phyloP scores from a whole-genome alignment of 208 protist genomes.

The Leptomonas seymouri region DNA sequence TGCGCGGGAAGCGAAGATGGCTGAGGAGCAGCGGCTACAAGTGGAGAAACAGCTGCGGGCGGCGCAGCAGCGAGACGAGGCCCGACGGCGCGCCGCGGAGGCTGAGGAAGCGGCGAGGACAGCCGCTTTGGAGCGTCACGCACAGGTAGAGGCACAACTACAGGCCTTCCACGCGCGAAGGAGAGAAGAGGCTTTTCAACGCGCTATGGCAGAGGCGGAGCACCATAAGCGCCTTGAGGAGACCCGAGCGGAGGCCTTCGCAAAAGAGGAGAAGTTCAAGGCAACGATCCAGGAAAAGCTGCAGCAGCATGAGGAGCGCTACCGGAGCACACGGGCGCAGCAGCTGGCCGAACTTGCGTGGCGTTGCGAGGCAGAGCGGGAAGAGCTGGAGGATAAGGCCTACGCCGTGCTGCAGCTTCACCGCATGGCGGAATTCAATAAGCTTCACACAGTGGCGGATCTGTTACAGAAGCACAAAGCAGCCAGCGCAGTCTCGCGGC shows the following conservation, averaged over 20 bases:
- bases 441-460: conserved; percentile 61
- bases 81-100: conserved; percentile 45
- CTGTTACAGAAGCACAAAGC: conserved; percentile 69
- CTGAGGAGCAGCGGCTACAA: conserved; percentile 46
- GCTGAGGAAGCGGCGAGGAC: conserved; percentile 52
- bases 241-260: conserved; percentile 32
- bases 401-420: conserved; percentile 67
- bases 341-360: conserved; percentile 37
- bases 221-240: conserved; percentile 47
- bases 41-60: conserved; percentile 50
- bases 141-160: conserved; percentile 56
- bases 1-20: conserved; percentile 37
- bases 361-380: conserved; percentile 58
- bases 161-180: conserved; percentile 43
- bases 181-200: conserved; percentile 41
- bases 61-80: conserved; percentile 46
- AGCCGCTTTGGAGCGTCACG: conserved; percentile 57
- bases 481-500: conserved; percentile 45
- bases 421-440: conserved; percentile 73
- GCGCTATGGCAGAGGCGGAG: conserved; percentile 38
- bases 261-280: conserved; percentile 42
- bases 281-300: conserved; percentile 33
- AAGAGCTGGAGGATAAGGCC: conserved; percentile 57
- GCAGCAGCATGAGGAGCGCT: conserved; percentile 40
- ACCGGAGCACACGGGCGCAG: conserved; percentile 37